Evolutionary conservation across 805 yeast species (phyloP).

Genomic region (Kodamaea neixiangensis): DNA sequence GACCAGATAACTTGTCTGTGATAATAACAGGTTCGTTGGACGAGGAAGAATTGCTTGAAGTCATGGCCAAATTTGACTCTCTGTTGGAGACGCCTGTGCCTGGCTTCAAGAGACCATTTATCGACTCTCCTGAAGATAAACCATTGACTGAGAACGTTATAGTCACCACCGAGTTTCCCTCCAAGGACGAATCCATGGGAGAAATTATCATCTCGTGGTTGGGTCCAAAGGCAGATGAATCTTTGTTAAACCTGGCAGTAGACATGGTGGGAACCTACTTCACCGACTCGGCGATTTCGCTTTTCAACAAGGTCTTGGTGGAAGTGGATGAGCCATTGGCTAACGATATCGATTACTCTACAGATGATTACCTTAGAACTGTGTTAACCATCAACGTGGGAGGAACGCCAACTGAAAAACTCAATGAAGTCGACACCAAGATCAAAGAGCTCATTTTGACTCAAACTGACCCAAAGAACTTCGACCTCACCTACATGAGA

Average conservation of each 20-base stretch:
- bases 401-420: conserved; percentile 74
- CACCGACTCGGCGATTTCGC: conserved; percentile 74
- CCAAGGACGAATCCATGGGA: conserved; percentile 82
- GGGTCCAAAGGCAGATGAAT: conserved; percentile 66
- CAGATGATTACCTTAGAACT: conserved; percentile 71
- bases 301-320: conserved; percentile 68
- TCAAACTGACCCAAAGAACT: conserved; percentile 49
- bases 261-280: conserved; percentile 73
- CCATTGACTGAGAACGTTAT: conserved; percentile 41
- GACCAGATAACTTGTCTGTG: conserved; percentile 82
- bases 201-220: conserved; percentile 75
- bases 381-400: conserved; percentile 57
- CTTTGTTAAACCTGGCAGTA: conserved; percentile 62
- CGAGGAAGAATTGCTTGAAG: conserved; percentile 63
- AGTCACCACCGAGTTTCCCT: conserved; percentile 76
- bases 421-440: conserved; percentile 54
- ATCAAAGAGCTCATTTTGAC: conserved; percentile 52
- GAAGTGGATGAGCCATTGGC: conserved; percentile 85
- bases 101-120: conserved; percentile 66
- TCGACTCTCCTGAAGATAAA: conserved; percentile 58
- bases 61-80: conserved; percentile 63
- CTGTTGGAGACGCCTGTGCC: conserved; percentile 47
- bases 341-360: conserved; percentile 63
- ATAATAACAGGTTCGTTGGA: conserved; percentile 86
- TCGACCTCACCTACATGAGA: conserved; percentile 66